A percentile compares a stretch with the other conserved stretches of the same genome.
Conservation (phyloP, 495 filamentous ascomycete genomes). For the Penicillium herquei region DNA sequence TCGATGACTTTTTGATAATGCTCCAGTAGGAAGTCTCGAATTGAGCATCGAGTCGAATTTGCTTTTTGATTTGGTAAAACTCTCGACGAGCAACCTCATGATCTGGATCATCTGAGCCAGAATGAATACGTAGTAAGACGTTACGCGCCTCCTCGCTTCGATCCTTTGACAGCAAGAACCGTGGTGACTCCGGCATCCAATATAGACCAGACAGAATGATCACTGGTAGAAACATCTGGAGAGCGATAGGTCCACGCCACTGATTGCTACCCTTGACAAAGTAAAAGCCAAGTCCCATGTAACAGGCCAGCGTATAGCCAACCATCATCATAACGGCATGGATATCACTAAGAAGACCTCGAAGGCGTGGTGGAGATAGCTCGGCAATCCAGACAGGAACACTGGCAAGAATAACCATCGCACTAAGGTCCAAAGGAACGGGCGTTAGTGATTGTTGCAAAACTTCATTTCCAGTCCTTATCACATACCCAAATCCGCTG, state of each 20-base stretch:
- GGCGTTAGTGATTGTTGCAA: too few relatives aligned
- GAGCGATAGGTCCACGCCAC: neutral
- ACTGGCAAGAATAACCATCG: neutral
- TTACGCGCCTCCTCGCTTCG: slow-evolving; percentile 1
- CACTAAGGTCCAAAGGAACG: too few relatives aligned
- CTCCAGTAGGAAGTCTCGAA: neutral
- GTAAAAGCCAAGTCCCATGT: neutral
- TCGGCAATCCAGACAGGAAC: slow-evolving; percentile 7
- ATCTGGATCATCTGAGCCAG: neutral
- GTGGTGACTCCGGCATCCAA: slow-evolving; percentile 10
- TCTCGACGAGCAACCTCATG: slow-evolving; percentile 5
- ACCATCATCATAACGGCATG: slow-evolving; percentile 3
- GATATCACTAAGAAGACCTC: neutral
- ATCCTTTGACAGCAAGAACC: slow-evolving; percentile 1
- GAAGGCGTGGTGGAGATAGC: slow-evolving; percentile 4
- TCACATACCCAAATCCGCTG: neutral
- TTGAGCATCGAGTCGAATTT: slow-evolving; percentile 2
- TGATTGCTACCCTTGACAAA: neutral
- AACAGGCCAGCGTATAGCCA: neutral
- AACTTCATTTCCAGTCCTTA: too few relatives aligned
- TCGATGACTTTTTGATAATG: too few relatives aligned
- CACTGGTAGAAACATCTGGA: neutral
- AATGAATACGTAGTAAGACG: neutral
- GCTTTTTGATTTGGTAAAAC: slow-evolving; percentile 10
- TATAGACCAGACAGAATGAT: neutral